These are phyloP conservation scores for Boletus coccyginus DNA, from an alignment of 768 basidiomycete species.

Conservation along the genomic window DNA sequence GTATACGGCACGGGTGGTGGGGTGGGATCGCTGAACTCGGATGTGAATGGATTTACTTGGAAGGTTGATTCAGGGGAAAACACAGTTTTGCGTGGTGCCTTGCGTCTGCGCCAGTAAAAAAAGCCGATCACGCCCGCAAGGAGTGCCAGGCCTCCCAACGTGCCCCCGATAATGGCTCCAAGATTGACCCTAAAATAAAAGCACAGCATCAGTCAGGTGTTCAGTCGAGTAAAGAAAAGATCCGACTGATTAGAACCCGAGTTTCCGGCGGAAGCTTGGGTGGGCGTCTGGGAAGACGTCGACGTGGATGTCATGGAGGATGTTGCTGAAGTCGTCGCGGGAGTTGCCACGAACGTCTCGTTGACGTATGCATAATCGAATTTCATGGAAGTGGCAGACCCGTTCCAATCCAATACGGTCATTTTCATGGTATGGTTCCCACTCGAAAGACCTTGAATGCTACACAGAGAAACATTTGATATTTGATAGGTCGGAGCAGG, in stretches of 20 bases:
- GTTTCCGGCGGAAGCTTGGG: neutral
- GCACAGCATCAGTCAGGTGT: neutral
- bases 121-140: neutral
- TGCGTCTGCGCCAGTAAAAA: conserved; percentile 9
- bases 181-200: conserved; percentile 9
- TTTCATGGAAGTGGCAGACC: conserved; percentile 18
- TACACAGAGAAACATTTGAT: conserved; percentile 20
- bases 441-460: conserved; percentile 13
- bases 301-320: neutral
- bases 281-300: neutral
- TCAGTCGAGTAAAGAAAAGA: neutral
- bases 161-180: conserved; percentile 12
- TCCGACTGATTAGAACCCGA: conserved; percentile 5
- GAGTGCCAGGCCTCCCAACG: conserved; percentile 10
- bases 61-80: neutral
- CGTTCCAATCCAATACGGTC: conserved; percentile 22
- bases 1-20: neutral
- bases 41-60: conserved; percentile 3
- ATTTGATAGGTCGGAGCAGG: conserved; percentile 15
- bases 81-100: neutral
- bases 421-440: conserved; percentile 21
- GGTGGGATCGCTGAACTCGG: neutral
- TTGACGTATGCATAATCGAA: conserved; percentile 28
- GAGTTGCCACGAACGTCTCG: conserved; percentile 16
- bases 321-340: neutral